Base-by-base conservation (phyloP, 306 rosid genomes). In the Ormosia emarginata region DNA sequence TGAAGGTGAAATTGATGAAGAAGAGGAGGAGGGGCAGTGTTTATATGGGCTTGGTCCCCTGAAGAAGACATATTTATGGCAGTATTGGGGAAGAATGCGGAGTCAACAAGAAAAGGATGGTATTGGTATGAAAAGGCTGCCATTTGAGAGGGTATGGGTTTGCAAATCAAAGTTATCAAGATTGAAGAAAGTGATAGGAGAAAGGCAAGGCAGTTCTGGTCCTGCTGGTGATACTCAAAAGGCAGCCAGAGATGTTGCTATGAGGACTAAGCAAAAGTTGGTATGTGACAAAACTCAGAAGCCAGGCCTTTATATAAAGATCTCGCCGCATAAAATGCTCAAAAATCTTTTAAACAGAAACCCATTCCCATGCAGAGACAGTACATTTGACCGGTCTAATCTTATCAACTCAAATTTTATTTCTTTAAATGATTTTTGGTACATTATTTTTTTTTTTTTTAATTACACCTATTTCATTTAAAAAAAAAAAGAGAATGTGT, bases 121-220 rank as follows among this genome's bases (percentile, higher is more conserved):
- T 78, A 74, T 34, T 85, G 91, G 82, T 67, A 77, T 44, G 95
- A 79, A 85, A 89, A 92, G 74, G 98, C 91, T 88, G 92, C 97
- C 98, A 93, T 92, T 33, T 82, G 30, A 71, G 39, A 70, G 57
- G 78, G 18, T 4, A 40, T 53, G 30, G 87, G 72, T 82, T 83
- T 81, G 80, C 57, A 74, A 67, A 63, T 79, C 71, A 52, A 69
- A 67, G 82, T 49, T 40, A 58, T 33, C n/a, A 62, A 52, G 47
- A 2, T 39, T 40, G 46, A 71, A 76, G 92, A 88, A 73, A 83
- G 87, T 83, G 89, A 88, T 50, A 8, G 83, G 71, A 79, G 83
- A 75, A 57, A 64, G 39, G 3, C 30, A 56, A 74, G 33, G 81
- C 47, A 29, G 7, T 41, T 11, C 2, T 57, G 77, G 39, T 67